Evolutionary conservation across 2,329 filamentous ascomycete species (phyloP), one percentile per base, ranked within the genome.

Genomic region (Trichoderma semiorbis): DNA sequence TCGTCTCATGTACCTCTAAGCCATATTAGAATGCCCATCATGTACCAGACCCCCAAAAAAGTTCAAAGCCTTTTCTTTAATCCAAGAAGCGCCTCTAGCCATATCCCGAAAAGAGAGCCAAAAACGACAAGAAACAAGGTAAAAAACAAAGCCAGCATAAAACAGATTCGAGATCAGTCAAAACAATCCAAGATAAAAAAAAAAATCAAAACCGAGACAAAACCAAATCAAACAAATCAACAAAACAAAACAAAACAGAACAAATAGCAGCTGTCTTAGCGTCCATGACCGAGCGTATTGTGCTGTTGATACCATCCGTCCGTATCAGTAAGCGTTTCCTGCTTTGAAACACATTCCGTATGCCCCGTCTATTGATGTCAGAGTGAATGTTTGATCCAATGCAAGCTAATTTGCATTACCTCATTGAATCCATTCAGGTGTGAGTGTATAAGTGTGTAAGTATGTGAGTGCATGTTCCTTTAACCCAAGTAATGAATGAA

Each of bases 51-150:
- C 57, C 32, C 39, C n/a, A n/a, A 24, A 64, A 63, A 32, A 70
- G n/a, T 21, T 43, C 58, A 55, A 63, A 61, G 62, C 57, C 55
- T 67, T 71, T 71, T 67, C 69, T 71, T 55, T 71, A 71, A 62
- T 58, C 69, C 69, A 65, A 36, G 16, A 67, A 58, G 63, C 69
- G 69, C 69, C 69, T 67, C 62, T 71, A 71, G 26, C 69, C 55
- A 28, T 71, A 67, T 30, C 36, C 36, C 67, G 62, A 58, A 53
- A 62, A 32, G 61, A 72, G 70, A 50, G 63, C 8, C 47, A 70
- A 61, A 61, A 16, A 36, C 11, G 18, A 28, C 5, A 36, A 50
- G 5, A 32, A 47, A 21, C 14, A 18, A 64, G 28, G 7, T 30
- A 53, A 28, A 64, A 43, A 36, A 16, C 43, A 30, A 65, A 34